phyloP scores from a whole-genome alignment of 1,139 yeast species.

The Geotrichum bryndzae region DNA sequence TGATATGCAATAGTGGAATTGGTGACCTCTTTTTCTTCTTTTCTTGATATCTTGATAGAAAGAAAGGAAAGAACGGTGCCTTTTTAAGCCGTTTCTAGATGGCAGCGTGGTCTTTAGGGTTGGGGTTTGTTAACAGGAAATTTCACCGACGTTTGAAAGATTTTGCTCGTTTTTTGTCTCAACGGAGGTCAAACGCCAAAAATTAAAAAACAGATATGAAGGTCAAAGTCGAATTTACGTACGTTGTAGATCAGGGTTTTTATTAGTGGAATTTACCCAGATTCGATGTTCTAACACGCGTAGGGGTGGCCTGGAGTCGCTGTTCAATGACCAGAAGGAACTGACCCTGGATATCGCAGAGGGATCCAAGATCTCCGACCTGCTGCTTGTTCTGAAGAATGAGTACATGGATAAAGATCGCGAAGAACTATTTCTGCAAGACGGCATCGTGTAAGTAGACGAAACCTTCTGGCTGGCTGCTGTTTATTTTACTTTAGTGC shows the following conservation, averaged over 20 bases:
- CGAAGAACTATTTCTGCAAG: slow-evolving; percentile 72
- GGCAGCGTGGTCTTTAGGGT: neutral
- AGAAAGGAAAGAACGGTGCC: neutral
- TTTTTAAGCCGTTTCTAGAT: neutral
- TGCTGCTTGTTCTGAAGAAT: slow-evolving; percentile 50
- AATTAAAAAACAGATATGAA: slow-evolving; percentile 16
- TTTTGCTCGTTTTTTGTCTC: neutral
- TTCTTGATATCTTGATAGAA: neutral
- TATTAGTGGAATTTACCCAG: neutral
- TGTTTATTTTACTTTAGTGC: neutral
- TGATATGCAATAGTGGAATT: neutral
- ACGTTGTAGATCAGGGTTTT: neutral
- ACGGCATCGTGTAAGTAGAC: slow-evolving; percentile 44
- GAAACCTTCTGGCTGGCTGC: neutral
- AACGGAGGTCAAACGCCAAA: neutral
- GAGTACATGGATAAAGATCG: slow-evolving; percentile 50
- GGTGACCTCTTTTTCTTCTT: no score
- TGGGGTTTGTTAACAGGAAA: slow-evolving; percentile 1
- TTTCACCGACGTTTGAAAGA: neutral
- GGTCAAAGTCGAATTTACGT: slow-evolving; percentile 34
- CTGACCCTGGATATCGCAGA: slow-evolving; percentile 43
- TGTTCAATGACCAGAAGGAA: slow-evolving; percentile 49
- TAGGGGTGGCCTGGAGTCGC: slow-evolving; percentile 63
- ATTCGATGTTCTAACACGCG: neutral
- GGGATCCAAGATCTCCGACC: slow-evolving; percentile 49